Evolutionary conservation across 1,284 basidiomycete genomes (phyloP), one percentile per base, ranked within the genome.

Genomic region (Mrakiaceae sp.): DNA sequence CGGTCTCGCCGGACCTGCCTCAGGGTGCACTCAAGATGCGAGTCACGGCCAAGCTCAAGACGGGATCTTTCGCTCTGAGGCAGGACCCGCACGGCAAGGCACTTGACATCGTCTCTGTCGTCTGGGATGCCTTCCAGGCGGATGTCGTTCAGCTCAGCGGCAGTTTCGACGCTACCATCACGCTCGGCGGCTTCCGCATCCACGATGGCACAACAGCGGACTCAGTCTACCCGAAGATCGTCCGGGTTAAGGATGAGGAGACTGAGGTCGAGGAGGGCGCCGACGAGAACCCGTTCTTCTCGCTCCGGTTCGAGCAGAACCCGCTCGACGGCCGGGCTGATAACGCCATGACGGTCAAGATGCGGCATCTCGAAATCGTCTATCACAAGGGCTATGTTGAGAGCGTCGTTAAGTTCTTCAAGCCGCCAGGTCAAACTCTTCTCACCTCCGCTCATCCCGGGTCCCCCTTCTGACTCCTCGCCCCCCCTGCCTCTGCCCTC

Each of bases 321-420:
- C 97, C 96, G 7, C 79, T 98, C 53, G 92, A 98, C 74, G 86
- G 88, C 62, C 85, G 91, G 55, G 94, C 97, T 48, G 95, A 98
- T 74, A 96, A 84, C 71, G 92, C 88, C 0, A 78, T 98, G 64
- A 88, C 87, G 5, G 84, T 97, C 63, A 86, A 86, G 66, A 91
- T 99, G 88, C 84, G 93, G 5, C 91, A 95, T 71, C 89, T 97
- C 85, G 95, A 99, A 77, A 90, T 99, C 70, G 90, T 99, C 64
- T 99, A 99, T 73, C 93, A 98, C 74, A 85, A 82, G 71, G 89
- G 90, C 48, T 98, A 97, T 74, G 82, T 98, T 52, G 95, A 98
- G 78, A 89, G 89, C 2, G 84, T 98, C 50, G 87, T 90, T 69
- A 83, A 82, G 67, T 99, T 99, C 79, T 88, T 99, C 79, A 90